Evolutionary conservation across 768 basidiomycete species (phyloP).

Genomic region (Boletus edulis): DNA sequence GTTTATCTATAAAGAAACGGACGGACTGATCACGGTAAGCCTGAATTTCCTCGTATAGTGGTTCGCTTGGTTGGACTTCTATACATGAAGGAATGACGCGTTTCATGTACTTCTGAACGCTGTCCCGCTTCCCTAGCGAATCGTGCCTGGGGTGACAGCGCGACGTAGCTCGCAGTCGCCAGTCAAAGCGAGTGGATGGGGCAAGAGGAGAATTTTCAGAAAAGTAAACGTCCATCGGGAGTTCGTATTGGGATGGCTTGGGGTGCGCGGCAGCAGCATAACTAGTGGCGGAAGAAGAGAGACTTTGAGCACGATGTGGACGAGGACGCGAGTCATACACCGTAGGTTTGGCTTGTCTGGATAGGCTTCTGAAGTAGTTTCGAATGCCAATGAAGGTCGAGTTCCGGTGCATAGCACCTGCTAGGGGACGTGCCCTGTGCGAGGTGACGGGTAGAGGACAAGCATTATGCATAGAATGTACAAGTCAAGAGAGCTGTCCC

Average conservation of each 20-base stretch:
- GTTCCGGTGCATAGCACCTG: conserved; percentile 5
- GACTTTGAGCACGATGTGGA: not conserved
- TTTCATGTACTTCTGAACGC: conserved; percentile 29
- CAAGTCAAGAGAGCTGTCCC: not conserved
- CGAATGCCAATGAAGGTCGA: conserved; percentile 33
- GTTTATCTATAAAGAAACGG: not conserved
- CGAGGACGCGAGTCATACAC: not conserved
- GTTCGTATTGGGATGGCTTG: conserved; percentile 17
- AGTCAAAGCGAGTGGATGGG: conserved; percentile 49
- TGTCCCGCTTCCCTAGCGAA: conserved; percentile 8
- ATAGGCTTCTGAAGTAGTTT: conserved; percentile 25
- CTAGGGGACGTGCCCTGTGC: conserved; percentile 3
- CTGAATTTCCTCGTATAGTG: conserved; percentile 48
- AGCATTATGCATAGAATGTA: conserved; percentile 14
- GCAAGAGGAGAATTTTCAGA: conserved; percentile 28
- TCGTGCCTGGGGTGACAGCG: conserved; percentile 25
- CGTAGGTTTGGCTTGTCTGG: not conserved
- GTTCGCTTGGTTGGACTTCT: conserved; percentile 36
- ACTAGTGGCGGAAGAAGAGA: conserved; percentile 16
- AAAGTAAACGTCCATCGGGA: conserved; percentile 29
- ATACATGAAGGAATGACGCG: conserved; percentile 38
- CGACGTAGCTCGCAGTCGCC: conserved; percentile 56
- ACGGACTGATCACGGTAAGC: conserved; percentile 55
- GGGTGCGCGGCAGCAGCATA: conserved; percentile 5
- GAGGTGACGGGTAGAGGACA: conserved; percentile 3